Evolutionary conservation across 1,284 basidiomycete species (phyloP).

Genomic region (Leccinum pallidistipes): DNA sequence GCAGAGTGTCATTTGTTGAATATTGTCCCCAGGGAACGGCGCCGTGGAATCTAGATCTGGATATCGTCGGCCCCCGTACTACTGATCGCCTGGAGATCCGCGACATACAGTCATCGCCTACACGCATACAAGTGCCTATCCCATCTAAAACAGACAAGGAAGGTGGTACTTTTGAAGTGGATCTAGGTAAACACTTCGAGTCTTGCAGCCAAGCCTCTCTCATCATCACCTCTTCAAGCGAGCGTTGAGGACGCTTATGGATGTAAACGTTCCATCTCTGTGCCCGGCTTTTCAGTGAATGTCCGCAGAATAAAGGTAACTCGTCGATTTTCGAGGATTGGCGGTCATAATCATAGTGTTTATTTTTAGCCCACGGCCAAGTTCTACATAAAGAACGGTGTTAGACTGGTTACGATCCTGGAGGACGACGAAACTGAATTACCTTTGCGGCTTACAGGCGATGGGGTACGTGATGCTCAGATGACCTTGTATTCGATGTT

Average conservation of each 20-base stretch:
- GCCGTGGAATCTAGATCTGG: conserved; percentile 84
- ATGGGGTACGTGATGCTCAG: conserved; percentile 55
- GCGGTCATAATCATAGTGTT: conserved; percentile 1
- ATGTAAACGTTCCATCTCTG: conserved; percentile 78
- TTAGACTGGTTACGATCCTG: conserved; percentile 66
- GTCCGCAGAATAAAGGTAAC: conserved; percentile 81
- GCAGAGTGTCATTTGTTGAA: not conserved
- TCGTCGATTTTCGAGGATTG: conserved; percentile 4
- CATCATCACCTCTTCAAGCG: conserved; percentile 43
- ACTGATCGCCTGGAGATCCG: conserved; percentile 59
- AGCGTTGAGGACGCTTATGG: conserved; percentile 88
- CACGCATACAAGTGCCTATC: conserved; percentile 65
- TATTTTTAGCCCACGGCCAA: conserved; percentile 73
- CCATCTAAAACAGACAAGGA: conserved; percentile 65
- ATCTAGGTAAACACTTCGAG: conserved; percentile 53
- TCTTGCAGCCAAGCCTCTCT: not conserved
- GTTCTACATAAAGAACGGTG: conserved; percentile 69
- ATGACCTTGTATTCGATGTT: conserved; percentile 6
- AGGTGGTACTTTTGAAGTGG: conserved; percentile 81
- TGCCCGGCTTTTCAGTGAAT: conserved; percentile 83
- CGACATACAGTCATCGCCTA: conserved; percentile 55
- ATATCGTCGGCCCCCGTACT: conserved; percentile 68
- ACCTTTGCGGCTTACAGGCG: conserved; percentile 83
- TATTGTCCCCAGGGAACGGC: conserved; percentile 68
- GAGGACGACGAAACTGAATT: conserved; percentile 74